Base-by-base conservation (phyloP, 2,329 filamentous ascomycete species). In the Neofusicoccum cordaticola region DNA sequence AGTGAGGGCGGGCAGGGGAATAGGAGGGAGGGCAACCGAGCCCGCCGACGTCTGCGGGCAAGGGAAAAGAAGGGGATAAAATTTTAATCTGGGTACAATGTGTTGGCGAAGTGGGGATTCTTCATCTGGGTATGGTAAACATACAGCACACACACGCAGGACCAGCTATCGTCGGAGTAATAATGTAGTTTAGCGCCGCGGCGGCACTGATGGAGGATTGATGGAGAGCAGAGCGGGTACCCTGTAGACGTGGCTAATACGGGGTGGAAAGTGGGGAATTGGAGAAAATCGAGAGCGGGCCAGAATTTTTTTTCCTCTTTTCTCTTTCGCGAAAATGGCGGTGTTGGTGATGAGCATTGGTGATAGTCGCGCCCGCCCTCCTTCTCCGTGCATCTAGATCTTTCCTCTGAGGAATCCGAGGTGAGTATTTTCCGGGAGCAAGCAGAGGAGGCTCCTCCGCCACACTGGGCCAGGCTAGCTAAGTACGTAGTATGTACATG, bases 221-320 rank as follows among this genome's bases (percentile, higher is more conserved):
- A 31, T 31, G 27, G 27, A 31, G 27, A 31, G 27, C 27, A 31
- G 27, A 31, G 27, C 27, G 27, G 48, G 48, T 22, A 58, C 53
- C 41, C 15, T 45, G 53, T 44, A 58, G 53, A 58, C 53, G 53
- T 58, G 53, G 53, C 53, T 15, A 34, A 31, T 56, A 19, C 34
- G 27, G 27, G 27, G 15, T 52, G 42, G 3, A 5, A 31, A 48
- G 52, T 56, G 52, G 52, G 19, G 52, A 56, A 56, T 37, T 37
- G 52, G 37, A 56, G 52, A 39, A 19, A 15, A 15, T 11, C 17
- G 9, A 56, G 19, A 31, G 35, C 27, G 45, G 17, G 11, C 45
- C 39, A 41, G 19, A 48, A n/a, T 45, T 45, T n/a, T n/a, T 48
- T 27, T 48, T 27, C 6, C 13, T 11, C 8, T 27, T 27, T 22